Percentiles rank a stretch among this genome's conserved stretches.
Conservation (phyloP, 306 rosid species). For the Citrullus mucosospermus region DNA sequence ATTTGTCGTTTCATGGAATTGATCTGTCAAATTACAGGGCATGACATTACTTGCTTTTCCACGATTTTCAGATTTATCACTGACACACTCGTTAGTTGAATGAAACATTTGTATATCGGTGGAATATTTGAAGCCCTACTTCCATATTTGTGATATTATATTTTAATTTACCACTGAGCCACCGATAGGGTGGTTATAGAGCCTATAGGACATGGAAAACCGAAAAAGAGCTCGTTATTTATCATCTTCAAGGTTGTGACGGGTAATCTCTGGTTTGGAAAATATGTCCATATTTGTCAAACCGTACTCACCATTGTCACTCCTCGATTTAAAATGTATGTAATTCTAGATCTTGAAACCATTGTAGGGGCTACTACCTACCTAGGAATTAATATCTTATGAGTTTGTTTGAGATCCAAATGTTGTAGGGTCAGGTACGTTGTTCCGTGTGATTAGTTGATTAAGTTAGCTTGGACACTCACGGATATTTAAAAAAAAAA, state of each 20-base stretch:
- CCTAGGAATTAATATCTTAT: no score
- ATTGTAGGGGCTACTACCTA: no score
- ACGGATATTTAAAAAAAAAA: no score
- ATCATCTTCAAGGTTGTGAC: constrained; percentile 12
- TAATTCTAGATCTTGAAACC: no score
- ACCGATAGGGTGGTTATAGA: not conserved
- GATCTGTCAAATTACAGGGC: not conserved
- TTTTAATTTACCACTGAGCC: not conserved
- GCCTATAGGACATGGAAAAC: not conserved
- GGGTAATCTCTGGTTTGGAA: constrained; percentile 4
- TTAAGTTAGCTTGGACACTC: no score
- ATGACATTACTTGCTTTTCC: constrained; percentile 11
- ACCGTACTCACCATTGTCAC: no score
- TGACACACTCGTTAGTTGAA: not conserved
- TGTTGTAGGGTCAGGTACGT: no score
- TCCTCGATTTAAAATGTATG: no score
- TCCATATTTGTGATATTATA: not conserved
- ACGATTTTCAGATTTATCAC: not conserved
- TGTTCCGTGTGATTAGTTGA: no score
- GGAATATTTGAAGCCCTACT: not conserved
- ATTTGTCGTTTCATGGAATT: not conserved
- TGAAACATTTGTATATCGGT: not conserved
- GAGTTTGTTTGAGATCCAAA: no score
- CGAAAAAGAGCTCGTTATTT: not conserved
- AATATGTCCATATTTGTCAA: constrained; percentile 5